These are phyloP conservation scores for Calycina herbarum DNA, from an alignment of 2,329 filamentous ascomycete genomes.

Conservation along the genomic window DNA sequence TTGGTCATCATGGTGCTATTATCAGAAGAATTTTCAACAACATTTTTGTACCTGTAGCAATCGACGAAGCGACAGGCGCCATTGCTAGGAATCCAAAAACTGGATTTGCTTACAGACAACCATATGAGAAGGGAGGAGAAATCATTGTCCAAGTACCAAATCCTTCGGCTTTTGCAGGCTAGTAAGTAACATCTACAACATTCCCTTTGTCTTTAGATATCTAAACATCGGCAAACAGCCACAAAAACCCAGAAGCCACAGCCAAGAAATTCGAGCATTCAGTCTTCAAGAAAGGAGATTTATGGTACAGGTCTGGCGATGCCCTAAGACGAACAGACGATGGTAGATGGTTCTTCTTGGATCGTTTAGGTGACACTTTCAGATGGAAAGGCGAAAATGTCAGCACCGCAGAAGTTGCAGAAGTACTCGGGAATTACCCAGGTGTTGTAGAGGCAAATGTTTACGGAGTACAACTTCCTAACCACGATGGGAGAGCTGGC, in stretches of 20 bases:
- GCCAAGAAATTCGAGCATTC: conserved; percentile 63
- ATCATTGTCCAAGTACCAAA: conserved; percentile 64
- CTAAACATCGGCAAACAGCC: conserved; percentile 34
- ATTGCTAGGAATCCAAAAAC: conserved; percentile 66
- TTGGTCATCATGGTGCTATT: conserved; percentile 71
- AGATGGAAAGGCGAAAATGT: conserved; percentile 74
- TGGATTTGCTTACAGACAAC: conserved; percentile 62
- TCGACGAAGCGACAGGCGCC: conserved; percentile 68
- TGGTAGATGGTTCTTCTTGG: conserved; percentile 69
- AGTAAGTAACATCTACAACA: conserved; percentile 37
- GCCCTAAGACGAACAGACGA: conserved; percentile 61
- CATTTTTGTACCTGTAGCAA: conserved; percentile 63
- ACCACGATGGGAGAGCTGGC: conserved; percentile 68
- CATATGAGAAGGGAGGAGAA: conserved; percentile 72
- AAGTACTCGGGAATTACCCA: conserved; percentile 59
- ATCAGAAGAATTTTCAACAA: conserved; percentile 53
- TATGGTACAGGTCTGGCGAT: conserved; percentile 69
- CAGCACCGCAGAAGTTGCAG: conserved; percentile 65
- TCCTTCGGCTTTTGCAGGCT: conserved; percentile 62
- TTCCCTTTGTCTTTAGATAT: neutral
- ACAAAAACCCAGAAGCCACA: conserved; percentile 65
- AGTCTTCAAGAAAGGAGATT: conserved; percentile 63
- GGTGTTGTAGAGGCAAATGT: conserved; percentile 67
- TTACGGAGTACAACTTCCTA: conserved; percentile 65
- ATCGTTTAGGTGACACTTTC: conserved; percentile 72